Evolutionary conservation across 2,329 filamentous ascomycete species (phyloP), one percentile per base, ranked within the genome.

Genomic region (Colletotrichum sp.): DNA sequence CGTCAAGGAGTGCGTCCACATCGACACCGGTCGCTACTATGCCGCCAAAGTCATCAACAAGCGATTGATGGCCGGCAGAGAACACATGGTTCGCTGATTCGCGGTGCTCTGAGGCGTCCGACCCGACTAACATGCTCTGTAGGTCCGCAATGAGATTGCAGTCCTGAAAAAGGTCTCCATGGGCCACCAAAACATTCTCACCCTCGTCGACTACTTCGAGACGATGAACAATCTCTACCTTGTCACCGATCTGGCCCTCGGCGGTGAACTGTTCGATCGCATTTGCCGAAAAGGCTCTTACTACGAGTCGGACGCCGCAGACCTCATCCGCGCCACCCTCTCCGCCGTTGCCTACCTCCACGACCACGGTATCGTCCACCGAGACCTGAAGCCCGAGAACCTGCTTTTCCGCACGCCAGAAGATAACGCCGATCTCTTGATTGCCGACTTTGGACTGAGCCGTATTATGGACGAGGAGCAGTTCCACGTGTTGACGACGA

Each of bases 41-140:
- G 97, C 97, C 33, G 96, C 97, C 75, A 99, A 99, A 84, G 97
- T 99, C 76, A 99, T 99, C 85, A 99, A 99, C 87, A 99, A 99
- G 89, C 90, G 96, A 72, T 88, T 99, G 78, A 99, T 99, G 97
- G 94, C 95, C 8, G 97, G 97, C 38, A 91, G 97, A 78, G 97
- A 99, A 86, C 97, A 98, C 84, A 99, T 99, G 97, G 97, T 98
- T 82, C 75, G 85, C 80, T 55, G 70, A 51, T 21, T 12, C 64
- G 36, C 59, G 8, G 58, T 36, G 9, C 24, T 62, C 34, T 27
- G 47, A 36, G 38, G 66, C 70, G 16, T 69, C 64, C 21, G 24
- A 36, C 59, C 6, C 38, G 54, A 34, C 74, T 67, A 51, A 72
- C 55, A 47, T 13, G 55, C 27, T 34, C 8, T 29, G n/a, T 73